These are phyloP conservation scores for Gremmenia infestans DNA, from an alignment of 2,329 filamentous ascomycete species.

Conservation along the genomic window DNA sequence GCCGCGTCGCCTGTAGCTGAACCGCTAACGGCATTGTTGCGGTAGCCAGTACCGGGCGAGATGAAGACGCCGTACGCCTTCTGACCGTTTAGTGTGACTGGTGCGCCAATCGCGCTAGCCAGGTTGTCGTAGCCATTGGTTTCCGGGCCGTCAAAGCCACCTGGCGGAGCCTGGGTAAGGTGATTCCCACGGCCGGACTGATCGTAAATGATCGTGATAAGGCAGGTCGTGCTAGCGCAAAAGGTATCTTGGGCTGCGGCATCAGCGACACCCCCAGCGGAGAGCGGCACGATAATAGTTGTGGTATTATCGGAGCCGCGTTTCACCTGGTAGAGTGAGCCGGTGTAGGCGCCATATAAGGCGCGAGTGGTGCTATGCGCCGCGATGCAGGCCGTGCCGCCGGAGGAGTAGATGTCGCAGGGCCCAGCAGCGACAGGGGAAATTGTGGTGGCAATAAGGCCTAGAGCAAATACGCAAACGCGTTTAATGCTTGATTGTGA, in stretches of 20 bases:
- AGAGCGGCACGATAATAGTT: conserved; percentile 38
- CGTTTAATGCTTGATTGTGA: conserved; percentile 28
- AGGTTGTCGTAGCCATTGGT: conserved; percentile 54
- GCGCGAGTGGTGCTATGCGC: conserved; percentile 62
- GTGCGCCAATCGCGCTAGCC: conserved; percentile 54
- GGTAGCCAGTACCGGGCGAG: conserved; percentile 57
- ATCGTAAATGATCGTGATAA: conserved; percentile 61
- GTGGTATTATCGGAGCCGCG: conserved; percentile 45
- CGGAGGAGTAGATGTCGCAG: conserved; percentile 56
- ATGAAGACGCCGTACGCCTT: conserved; percentile 62
- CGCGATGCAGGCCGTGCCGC: conserved; percentile 57
- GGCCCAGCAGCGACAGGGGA: conserved; percentile 48
- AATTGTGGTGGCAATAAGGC: conserved; percentile 31
- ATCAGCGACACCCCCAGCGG: conserved; percentile 58
- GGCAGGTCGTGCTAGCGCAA: conserved; percentile 55
- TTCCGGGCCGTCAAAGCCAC: conserved; percentile 51
- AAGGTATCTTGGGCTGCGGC: conserved; percentile 56
- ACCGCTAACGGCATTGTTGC: conserved; percentile 49
- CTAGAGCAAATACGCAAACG: conserved; percentile 21
- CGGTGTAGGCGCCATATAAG: conserved; percentile 49
- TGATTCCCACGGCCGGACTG: conserved; percentile 59
- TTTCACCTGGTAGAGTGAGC: conserved; percentile 54
- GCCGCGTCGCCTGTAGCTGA: conserved; percentile 50
- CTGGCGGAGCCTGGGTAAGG: conserved; percentile 56
- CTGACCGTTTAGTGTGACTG: conserved; percentile 54